phyloP scores from a whole-genome alignment of 768 basidiomycete genomes.

The Naganishia friedmannii region DNA sequence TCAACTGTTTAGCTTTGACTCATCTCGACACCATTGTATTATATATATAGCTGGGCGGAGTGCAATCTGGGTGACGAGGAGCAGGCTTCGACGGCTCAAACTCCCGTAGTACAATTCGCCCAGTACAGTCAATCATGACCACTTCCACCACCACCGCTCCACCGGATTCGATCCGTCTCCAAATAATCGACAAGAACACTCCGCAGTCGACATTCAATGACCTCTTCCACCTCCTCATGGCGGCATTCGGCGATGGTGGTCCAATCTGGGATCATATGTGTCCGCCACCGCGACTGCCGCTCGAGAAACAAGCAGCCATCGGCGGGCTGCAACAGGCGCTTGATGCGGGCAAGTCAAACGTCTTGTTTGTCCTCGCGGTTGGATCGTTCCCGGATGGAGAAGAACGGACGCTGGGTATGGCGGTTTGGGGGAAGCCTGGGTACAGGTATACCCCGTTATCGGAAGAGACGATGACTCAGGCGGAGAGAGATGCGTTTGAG shows the following conservation, averaged over 20 bases:
- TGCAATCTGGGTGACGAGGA: no score
- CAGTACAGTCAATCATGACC: not conserved
- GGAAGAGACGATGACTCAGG: slow-evolving; percentile 1
- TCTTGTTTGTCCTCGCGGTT: not conserved
- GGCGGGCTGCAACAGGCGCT: slow-evolving; percentile 2
- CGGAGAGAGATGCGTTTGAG: slow-evolving; percentile 8
- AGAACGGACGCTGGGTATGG: slow-evolving; percentile 1
- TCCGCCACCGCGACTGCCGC: slow-evolving; percentile 4
- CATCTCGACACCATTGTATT: no score
- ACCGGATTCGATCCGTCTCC: slow-evolving; percentile 5
- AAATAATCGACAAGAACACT: slow-evolving; percentile 1
- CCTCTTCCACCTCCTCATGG: slow-evolving; percentile 1
- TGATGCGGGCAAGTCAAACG: not conserved
- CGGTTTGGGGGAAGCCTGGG: slow-evolving; percentile 15
- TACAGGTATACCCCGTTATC: not conserved
- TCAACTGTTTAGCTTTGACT: no score
- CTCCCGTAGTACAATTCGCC: no score
- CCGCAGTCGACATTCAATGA: not conserved
- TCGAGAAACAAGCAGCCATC: not conserved
- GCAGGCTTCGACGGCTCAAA: no score
- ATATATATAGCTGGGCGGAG: no score
- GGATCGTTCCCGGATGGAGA: not conserved
- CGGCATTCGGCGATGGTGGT: not conserved
- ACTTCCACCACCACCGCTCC: not conserved
- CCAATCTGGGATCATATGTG: slow-evolving; percentile 15